Base-by-base conservation (phyloP, 768 basidiomycete species). In the Rhodocollybia butyracea region DNA sequence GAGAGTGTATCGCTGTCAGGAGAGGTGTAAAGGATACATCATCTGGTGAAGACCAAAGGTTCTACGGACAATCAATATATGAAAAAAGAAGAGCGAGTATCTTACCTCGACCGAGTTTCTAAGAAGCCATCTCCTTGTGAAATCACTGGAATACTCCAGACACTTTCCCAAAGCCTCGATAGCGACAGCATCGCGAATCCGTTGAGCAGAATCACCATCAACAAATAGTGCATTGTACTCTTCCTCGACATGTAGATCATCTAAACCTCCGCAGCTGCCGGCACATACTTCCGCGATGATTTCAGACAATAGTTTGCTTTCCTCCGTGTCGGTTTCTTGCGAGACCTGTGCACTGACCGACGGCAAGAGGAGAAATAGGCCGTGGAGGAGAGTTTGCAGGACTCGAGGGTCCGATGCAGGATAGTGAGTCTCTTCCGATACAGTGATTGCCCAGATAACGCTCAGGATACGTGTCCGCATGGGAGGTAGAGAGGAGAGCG, bases 361-460 rank as follows among this genome's bases (percentile, higher is more conserved):
- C 2, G 78, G 74, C 3, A 83, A 71, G 21, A 86, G 72, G 0
- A 76, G 68, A 54, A 85, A 76, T 6, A 88, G 68, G 0, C 73
- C 76, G 34, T 80, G 80, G 6, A 76, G 68, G 6, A 89, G 66
- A 3, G 78, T 78, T 58, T 78, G 77, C 36, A 88, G 74, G 17
- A 75, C 71, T 34, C 73, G 62, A 1, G 79, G 75, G 1, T 76
- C 76, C 3, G 75, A 68, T 7, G 74, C 67, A 1, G 68, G 60
- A 45, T 79, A 75, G 10, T 73, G 72, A 32, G 68, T 73, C 32
- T 80, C 79, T 10, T 66, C 62, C 51, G 76, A 66, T 61, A 73
- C 71, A 60, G 85, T 55, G 63, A 81, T 63, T 61, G 74, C 65
- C 59, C 77, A 76, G 3, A 90, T 70, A 10, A 70, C 68, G 10